phyloP scores from a whole-genome alignment of 805 yeast genomes.

The Kazachstania martiniae region DNA sequence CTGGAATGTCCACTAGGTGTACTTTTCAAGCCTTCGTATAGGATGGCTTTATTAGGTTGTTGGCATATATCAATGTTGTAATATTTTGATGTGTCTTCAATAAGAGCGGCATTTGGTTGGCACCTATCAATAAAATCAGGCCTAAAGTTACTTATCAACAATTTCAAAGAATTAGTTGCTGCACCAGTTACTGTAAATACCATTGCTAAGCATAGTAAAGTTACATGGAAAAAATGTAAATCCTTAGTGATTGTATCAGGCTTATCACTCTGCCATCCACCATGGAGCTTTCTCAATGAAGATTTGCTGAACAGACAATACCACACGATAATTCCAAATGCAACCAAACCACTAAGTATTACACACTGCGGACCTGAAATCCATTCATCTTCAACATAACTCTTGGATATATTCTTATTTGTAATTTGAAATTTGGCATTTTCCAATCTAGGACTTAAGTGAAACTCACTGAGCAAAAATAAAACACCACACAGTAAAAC shows the following conservation, averaged over 20 bases:
- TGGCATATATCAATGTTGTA: slow-evolving; percentile 12
- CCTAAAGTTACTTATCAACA: slow-evolving; percentile 18
- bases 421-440: slow-evolving; percentile 7
- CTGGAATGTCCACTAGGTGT: slow-evolving; percentile 27
- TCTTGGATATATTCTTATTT: slow-evolving; percentile 11
- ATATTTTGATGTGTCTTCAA: neutral
- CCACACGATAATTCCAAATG: slow-evolving; percentile 5
- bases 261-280: slow-evolving; percentile 5
- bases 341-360: slow-evolving; percentile 8
- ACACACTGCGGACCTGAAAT: slow-evolving; percentile 15
- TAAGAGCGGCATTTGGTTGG: slow-evolving; percentile 8
- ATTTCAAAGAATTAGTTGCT: slow-evolving; percentile 18
- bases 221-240: slow-evolving; percentile 16
- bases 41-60: slow-evolving; percentile 11
- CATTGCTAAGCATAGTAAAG: slow-evolving; percentile 12
- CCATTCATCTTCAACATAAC: slow-evolving; percentile 14
- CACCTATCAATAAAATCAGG: slow-evolving; percentile 26
- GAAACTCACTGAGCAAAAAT: slow-evolving; percentile 9
- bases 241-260: slow-evolving; percentile 14
- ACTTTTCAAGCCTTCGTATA: slow-evolving; percentile 23
- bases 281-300: slow-evolving; percentile 1
- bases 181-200: slow-evolving; percentile 17
- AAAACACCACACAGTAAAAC: slow-evolving; percentile 7
- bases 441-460: slow-evolving; percentile 10
- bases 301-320: slow-evolving; percentile 10